Evolutionary conservation across 768 basidiomycete species (phyloP).

Genomic region (Phylloporus sp.): DNA sequence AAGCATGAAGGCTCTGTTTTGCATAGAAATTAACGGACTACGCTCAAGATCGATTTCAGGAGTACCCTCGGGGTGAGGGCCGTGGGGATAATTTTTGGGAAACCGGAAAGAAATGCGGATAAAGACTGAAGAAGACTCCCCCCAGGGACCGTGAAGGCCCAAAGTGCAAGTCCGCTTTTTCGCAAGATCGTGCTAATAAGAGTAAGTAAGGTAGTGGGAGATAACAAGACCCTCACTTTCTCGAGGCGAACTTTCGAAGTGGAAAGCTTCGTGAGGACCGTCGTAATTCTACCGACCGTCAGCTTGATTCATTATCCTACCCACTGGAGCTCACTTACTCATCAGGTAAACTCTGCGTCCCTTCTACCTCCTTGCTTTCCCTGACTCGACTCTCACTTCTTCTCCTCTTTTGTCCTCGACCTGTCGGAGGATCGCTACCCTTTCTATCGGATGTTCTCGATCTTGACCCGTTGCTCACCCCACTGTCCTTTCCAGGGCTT

Average conservation of each 20-base stretch:
- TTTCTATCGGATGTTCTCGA: conserved; percentile 35
- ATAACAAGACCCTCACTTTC: conserved; percentile 48
- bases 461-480: conserved; percentile 40
- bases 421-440: conserved; percentile 8
- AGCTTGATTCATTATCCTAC: background rate
- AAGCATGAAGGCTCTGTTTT: conserved; percentile 74
- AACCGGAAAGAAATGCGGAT: conserved; percentile 88
- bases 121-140: conserved; percentile 78
- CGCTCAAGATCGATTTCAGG: conserved; percentile 81
- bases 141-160: conserved; percentile 88
- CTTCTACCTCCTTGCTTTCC: conserved; percentile 33
- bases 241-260: conserved; percentile 78
- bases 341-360: conserved; percentile 59
- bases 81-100: conserved; percentile 75
- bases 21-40: conserved; percentile 73
- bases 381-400: conserved; percentile 45
- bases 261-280: conserved; percentile 62
- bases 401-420: conserved; percentile 29
- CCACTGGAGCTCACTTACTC: no score
- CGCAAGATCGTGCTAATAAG: conserved; percentile 54
- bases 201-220: conserved; percentile 5
- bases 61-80: conserved; percentile 55
- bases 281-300: conserved; percentile 53
- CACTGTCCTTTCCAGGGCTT: conserved; percentile 53
- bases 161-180: conserved; percentile 81